A percentile compares a stretch with the other conserved stretches of the same genome.
phyloP scores from a whole-genome alignment of 495 filamentous ascomycete genomes.

The Penicillium flavigenum region DNA sequence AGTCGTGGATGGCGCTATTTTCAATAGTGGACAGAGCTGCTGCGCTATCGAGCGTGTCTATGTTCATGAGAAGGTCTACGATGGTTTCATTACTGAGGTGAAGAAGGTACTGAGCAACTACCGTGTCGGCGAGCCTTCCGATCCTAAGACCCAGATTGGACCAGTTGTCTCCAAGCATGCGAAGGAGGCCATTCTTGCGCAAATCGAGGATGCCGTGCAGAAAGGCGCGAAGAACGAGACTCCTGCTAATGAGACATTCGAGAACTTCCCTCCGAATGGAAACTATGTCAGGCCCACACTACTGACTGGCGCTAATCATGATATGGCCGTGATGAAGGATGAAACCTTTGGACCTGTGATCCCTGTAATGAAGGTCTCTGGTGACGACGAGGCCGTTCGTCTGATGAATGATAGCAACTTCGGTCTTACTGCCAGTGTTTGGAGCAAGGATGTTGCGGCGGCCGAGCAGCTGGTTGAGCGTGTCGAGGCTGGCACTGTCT shows the following conservation, averaged over 20 bases:
- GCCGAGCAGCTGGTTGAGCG: conserved; percentile 72
- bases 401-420: conserved; percentile 92
- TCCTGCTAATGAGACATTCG: conserved; percentile 73
- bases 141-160: conserved; percentile 74
- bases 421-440: conserved; percentile 88
- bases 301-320: conserved; percentile 71
- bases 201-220: conserved; percentile 75
- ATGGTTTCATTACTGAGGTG: conserved; percentile 71
- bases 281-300: conserved; percentile 86
- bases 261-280: conserved; percentile 62
- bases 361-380: conserved; percentile 80
- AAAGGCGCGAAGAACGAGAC: conserved; percentile 82
- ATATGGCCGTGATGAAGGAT: conserved; percentile 83
- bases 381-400: conserved; percentile 73
- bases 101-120: conserved; percentile 83
- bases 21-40: conserved; percentile 93
- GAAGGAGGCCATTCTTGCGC: conserved; percentile 65
- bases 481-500: conserved; percentile 92
- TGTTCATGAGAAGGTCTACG: conserved; percentile 76
- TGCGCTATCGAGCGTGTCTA: conserved; percentile 88
- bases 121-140: conserved; percentile 78
- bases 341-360: conserved; percentile 95
- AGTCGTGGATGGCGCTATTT: conserved; percentile 88
- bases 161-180: conserved; percentile 80
- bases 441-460: conserved; percentile 80